Conservation (phyloP, 208 protist species). For the Acanthamoeba castellanii region DNA sequence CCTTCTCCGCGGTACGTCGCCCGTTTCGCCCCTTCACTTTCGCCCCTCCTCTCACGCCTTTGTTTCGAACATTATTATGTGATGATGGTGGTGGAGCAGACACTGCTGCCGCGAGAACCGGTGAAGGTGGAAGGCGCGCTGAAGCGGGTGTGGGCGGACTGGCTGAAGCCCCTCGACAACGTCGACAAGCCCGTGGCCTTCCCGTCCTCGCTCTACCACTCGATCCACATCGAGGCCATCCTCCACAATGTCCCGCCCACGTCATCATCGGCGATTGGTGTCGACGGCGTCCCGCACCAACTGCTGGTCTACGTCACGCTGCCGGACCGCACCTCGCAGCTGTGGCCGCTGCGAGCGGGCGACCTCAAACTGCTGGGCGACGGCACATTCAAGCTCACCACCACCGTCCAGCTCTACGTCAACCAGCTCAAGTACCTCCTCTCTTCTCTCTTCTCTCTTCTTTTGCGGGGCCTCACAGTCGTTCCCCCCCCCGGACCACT, state of each 20-base stretch:
- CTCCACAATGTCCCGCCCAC: background rate
- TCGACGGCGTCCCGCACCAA: background rate
- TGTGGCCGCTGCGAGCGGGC: background rate
- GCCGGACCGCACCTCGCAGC: background rate
- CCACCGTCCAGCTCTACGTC: conserved; percentile 15
- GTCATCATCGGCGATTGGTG: background rate
- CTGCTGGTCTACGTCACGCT: background rate
- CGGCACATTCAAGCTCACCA: background rate
- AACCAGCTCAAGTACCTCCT: background rate
- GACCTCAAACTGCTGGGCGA: background rate
- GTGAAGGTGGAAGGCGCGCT: background rate
- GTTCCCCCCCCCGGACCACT: background rate
- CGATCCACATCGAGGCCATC: conserved; percentile 30
- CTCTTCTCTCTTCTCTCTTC: no score
- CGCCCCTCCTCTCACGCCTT: background rate
- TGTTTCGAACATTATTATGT: background rate
- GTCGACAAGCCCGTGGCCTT: background rate
- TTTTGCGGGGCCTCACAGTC: background rate
- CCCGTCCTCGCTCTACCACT: background rate
- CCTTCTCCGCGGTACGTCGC: background rate
- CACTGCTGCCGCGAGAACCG: background rate
- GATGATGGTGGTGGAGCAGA: background rate
- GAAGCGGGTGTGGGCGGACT: conserved; percentile 7
- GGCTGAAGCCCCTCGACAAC: background rate
- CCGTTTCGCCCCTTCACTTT: background rate